Evolutionary conservation across 768 basidiomycete genomes (phyloP), one percentile per base, ranked within the genome.

Genomic region (Collybia nuda): DNA sequence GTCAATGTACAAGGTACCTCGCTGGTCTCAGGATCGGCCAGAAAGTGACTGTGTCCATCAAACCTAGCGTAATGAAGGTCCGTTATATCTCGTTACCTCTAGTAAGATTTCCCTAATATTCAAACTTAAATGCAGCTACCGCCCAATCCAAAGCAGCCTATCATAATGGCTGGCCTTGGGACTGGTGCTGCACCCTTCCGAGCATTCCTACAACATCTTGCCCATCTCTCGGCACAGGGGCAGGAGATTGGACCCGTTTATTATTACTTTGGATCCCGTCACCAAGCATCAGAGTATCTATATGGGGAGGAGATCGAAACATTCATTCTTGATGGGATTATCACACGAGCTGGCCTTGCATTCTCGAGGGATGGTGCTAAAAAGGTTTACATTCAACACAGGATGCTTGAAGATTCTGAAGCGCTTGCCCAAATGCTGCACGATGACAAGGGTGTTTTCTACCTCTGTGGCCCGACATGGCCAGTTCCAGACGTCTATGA

Each of bases 161-260:
- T 99, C 69, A 96, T 98, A 70, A 94, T 99, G 92, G 93, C 96
- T 28, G 97, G 97, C 56, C 85, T 99, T 24, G 97, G 97, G 43
- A 99, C 97, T 3, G 97, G 96, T 49, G 97, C 94, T 7, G 97
- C 97, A 9, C 97, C 97, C 19, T 99, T 99, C 89, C 92, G 97
- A 51, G 97, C 97, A 6, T 99, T 98, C 81, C 84, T 98, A 53
- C 97, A 99, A 67, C 86, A 99, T 69, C 86, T 96, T 50, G 93
- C 93, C 6, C 84, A 78, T 80, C 86, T 94, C 50, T 76, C 80
- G 24, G 69, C 83, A 24, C 85, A 90, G 63, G 87, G 88, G 22
- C 73, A 86, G 56, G 77, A 88, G 44, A 83, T 97, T 51, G 97
- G 97, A 0, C 96, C 96, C 2, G 81, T 93, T 8, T 87, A 98